These are phyloP conservation scores for Cladosporium sp. DNA, from an alignment of 2,329 filamentous ascomycete genomes.

Conservation along the genomic window DNA sequence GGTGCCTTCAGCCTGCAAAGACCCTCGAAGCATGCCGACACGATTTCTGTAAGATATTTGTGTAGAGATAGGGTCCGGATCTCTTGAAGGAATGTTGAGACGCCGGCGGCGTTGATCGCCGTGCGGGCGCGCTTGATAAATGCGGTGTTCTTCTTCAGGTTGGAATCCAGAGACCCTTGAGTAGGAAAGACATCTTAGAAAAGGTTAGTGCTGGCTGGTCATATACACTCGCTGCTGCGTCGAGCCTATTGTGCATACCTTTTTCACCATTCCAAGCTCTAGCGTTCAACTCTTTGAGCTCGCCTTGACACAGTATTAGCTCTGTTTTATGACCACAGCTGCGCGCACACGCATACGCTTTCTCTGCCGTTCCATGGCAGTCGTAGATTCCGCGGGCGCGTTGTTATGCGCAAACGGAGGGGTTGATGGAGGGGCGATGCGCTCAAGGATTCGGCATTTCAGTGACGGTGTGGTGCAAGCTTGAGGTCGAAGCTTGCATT, in stretches of 20 bases:
- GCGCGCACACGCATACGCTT: constrained; percentile 37
- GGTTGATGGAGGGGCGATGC: constrained; percentile 18
- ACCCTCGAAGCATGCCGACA: constrained; percentile 91
- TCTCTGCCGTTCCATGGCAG: constrained; percentile 47
- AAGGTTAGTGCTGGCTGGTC: constrained; percentile 17
- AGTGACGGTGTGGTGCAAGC: constrained; percentile 25
- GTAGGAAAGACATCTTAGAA: constrained; percentile 69
- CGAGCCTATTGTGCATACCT: constrained; percentile 50
- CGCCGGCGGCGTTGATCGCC: constrained; percentile 73
- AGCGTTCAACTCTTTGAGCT: constrained; percentile 83
- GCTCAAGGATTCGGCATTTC: constrained; percentile 35
- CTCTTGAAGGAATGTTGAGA: constrained; percentile 81
- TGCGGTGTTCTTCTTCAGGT: constrained; percentile 95
- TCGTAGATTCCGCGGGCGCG: constrained; percentile 22
- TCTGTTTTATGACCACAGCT: not conserved
- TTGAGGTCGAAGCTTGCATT: constrained; percentile 34
- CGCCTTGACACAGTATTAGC: constrained; percentile 53
- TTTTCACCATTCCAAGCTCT: constrained; percentile 84
- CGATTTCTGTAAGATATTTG: constrained; percentile 96
- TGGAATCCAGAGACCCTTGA: constrained; percentile 80
- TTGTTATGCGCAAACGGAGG: constrained; percentile 20
- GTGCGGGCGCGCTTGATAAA: constrained; percentile 96
- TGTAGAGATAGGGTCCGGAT: constrained; percentile 85
- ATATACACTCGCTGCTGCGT: constrained; percentile 7
- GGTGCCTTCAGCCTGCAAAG: constrained; percentile 86